phyloP scores from a whole-genome alignment of 2,329 filamentous ascomycete genomes.

The Paecilomyces variotii region DNA sequence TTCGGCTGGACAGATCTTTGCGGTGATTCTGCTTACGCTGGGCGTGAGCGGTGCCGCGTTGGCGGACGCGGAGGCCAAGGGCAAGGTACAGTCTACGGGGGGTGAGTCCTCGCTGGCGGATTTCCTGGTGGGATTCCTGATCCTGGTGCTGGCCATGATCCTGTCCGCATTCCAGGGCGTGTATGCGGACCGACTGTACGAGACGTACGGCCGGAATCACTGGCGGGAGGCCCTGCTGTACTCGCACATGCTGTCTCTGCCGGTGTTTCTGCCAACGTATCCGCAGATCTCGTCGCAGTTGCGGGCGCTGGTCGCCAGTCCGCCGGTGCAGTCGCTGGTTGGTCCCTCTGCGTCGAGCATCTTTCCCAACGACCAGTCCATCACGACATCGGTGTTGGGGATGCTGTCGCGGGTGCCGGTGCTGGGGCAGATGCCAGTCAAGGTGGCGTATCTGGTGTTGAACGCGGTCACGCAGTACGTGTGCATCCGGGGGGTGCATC shows the following conservation, averaged over 20 bases:
- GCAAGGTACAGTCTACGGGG: conserved; percentile 50
- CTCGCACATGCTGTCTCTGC: conserved; percentile 51
- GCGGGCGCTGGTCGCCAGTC: conserved; percentile 24
- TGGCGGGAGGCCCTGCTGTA: conserved; percentile 98
- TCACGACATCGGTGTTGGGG: conserved; percentile 42
- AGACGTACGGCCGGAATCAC: conserved; percentile 66
- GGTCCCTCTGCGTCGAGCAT: too few species aligned
- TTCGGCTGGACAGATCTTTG: conserved; percentile 67
- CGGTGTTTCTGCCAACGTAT: conserved; percentile 34
- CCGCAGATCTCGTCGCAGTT: conserved; percentile 29
- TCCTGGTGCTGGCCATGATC: conserved; percentile 81
- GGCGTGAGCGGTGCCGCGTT: conserved; percentile 84
- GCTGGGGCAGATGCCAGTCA: conserved; percentile 23
- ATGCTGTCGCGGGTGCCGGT: conserved; percentile 12
- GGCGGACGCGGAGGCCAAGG: conserved; percentile 82
- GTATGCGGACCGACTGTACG: conserved; percentile 87
- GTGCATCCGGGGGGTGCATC: conserved; percentile 91
- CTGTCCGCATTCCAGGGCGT: conserved; percentile 91
- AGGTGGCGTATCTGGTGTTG: conserved; percentile 32
- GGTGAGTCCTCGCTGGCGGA: conserved; percentile 31
- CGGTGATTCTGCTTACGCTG: conserved; percentile 73
- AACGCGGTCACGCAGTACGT: conserved; percentile 80
- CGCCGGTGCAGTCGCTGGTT: conserved; percentile 19
- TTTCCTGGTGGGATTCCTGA: conserved; percentile 58
- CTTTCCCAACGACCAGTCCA: neutral